phyloP scores from a whole-genome alignment of 2,329 filamentous ascomycete genomes.

The Myriosclerotinia scirpicola region DNA sequence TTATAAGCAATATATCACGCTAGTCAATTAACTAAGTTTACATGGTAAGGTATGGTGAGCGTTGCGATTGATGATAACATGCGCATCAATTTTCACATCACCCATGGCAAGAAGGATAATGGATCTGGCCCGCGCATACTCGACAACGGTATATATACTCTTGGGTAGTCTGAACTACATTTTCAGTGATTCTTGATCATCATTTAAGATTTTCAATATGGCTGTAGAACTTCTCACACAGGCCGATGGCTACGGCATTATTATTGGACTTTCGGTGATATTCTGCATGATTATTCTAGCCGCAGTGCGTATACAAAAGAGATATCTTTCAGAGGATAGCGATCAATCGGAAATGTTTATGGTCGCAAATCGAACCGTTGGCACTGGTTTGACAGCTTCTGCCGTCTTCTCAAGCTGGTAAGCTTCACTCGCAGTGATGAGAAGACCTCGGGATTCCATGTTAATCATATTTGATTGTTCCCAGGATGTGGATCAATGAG shows the following conservation, averaged over 20 bases:
- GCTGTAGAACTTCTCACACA: conserved; percentile 6
- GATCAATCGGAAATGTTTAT: conserved; percentile 46
- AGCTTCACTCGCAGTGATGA: neutral
- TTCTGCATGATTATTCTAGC: conserved; percentile 50
- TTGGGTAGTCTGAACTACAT: neutral
- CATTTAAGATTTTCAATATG: neutral
- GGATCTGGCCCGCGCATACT: neutral
- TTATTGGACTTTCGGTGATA: conserved; percentile 49
- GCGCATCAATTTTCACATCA: conserved; percentile 1
- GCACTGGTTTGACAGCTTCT: conserved; percentile 28
- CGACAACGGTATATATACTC: conserved; percentile 1
- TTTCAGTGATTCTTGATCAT: neutral
- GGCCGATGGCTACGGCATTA: conserved; percentile 46
- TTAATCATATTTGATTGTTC: neutral
- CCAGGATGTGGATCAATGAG: conserved; percentile 46
- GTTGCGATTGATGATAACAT: conserved; percentile 5
- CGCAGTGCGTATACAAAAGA: conserved; percentile 48
- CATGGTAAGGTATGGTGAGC: neutral
- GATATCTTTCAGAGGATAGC: conserved; percentile 46
- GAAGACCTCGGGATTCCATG: neutral
- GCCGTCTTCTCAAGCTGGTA: conserved; percentile 28
- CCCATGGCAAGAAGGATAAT: neutral
- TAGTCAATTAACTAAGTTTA: neutral
- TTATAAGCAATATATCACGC: neutral
- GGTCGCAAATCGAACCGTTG: conserved; percentile 31